Base-by-base conservation (phyloP, 2,329 filamentous ascomycete species). In the Microcyclosporella mali region DNA sequence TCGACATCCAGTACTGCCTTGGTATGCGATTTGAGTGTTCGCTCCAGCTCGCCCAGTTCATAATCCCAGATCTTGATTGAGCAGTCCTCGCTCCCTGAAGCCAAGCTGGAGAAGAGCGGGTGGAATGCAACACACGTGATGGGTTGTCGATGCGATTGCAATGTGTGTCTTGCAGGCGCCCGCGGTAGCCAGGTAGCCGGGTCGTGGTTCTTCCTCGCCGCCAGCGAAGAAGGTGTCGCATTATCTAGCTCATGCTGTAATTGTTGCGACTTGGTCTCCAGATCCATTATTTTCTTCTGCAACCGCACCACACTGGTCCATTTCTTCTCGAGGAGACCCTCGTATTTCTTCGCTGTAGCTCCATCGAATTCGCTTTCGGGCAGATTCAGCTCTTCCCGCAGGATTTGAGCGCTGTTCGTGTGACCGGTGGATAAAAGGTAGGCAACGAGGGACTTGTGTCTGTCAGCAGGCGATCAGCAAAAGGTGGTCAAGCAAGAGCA, bases 1-100 rank as follows among this genome's bases (percentile, higher is more conserved):
- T 95, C 89, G 28, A 95, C 79, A 61, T 94, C 88, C 19, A 92
- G 69, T 1, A 95, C 88, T 3, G 87, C 80, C 60, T 85, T 88
- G 4, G 88, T 95, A 60, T 95, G 90, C 1, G 88, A 88, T 62
- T 95, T 95, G 44, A 95, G 77, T 0, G 89, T 95, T 49, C 84
- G 74, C 64, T 95, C 89, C 3, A 94, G 73, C 66, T 95, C 89
- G 36, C 90, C 90, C 17, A 94, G 69, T 59, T 95, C 89, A 85
- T 88, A 95, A 60, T 95, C 89, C 89, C 89, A 95, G 42, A 95
- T 89, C 60, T 95, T 95, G 64, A 97, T 94, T 6, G 85, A 94
- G 41, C 80, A 85, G 65, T 95, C 90, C 63, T 95, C 89, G 7
- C 88, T 94, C 12, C 86, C 89, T 0, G 88, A 92, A 8, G 89